Percentiles rank a stretch among this genome's conserved stretches.
These are phyloP conservation scores for Schizonepeta tenuifolia DNA, from an alignment of 257 asterid species.

Conservation along the genomic window DNA sequence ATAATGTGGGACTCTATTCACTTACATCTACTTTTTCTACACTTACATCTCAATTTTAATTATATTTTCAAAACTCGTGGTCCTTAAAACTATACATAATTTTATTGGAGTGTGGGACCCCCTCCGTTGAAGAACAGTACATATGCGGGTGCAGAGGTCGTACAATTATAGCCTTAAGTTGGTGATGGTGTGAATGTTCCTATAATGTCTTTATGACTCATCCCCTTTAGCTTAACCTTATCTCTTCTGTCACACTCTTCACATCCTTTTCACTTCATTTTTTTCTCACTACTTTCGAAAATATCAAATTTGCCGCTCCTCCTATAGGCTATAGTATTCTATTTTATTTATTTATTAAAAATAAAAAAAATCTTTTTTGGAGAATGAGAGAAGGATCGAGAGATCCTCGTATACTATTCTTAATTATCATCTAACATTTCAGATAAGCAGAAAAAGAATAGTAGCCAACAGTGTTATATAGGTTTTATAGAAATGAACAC, in stretches of 20 bases:
- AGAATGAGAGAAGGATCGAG: too few relatives aligned
- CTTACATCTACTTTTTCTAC: too few relatives aligned
- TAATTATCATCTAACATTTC: neutral
- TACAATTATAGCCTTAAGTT: neutral
- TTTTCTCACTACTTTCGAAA: neutral
- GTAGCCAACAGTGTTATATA: too few relatives aligned
- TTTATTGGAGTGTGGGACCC: too few relatives aligned
- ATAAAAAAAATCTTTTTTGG: too few relatives aligned
- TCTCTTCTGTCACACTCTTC: neutral
- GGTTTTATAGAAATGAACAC: too few relatives aligned
- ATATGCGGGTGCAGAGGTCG: constrained; percentile 1
- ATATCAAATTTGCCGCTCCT: neutral
- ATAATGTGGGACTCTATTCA: too few relatives aligned
- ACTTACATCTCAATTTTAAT: too few relatives aligned
- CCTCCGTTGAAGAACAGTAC: neutral
- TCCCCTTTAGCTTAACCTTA: neutral
- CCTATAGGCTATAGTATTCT: neutral
- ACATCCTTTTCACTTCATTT: neutral
- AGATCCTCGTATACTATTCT: neutral
- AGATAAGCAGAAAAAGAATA: neutral
- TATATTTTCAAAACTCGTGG: too few relatives aligned
- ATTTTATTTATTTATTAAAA: too few relatives aligned
- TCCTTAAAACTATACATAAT: too few relatives aligned
- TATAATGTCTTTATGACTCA: neutral
- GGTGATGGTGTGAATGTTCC: neutral